Conservation (phyloP, 768 basidiomycete genomes). For the Astraeus odoratus region DNA sequence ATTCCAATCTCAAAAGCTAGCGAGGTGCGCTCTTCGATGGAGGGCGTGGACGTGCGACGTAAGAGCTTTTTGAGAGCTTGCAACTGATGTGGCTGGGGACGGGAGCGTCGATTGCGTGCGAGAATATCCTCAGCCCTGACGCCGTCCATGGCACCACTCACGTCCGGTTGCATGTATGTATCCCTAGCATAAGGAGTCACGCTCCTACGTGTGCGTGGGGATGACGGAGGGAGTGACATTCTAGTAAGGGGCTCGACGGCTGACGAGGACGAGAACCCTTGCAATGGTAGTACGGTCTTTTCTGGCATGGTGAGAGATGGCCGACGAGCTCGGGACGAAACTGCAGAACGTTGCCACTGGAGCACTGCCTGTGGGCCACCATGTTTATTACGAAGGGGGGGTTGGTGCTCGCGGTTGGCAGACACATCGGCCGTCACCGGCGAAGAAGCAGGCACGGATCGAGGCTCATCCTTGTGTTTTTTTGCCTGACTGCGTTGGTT, state of each 20-base stretch:
- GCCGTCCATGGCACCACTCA: conserved; percentile 13
- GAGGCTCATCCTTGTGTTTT: conserved; percentile 54
- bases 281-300: conserved; percentile 10
- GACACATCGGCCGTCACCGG: conserved; percentile 19
- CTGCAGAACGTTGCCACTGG: conserved; percentile 7
- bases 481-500: conserved; percentile 75
- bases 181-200: conserved; percentile 22
- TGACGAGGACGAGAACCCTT: conserved; percentile 10
- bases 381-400: conserved; percentile 1
- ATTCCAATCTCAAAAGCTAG: conserved; percentile 75
- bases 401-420: neutral
- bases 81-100: conserved; percentile 75
- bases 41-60: conserved; percentile 61
- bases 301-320: conserved; percentile 24
- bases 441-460: conserved; percentile 20
- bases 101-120: conserved; percentile 59
- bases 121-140: conserved; percentile 26
- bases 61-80: conserved; percentile 67
- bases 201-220: conserved; percentile 24
- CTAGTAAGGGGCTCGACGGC: conserved; percentile 20
- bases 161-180: conserved; percentile 23
- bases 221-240: conserved; percentile 27
- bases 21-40: conserved; percentile 71
- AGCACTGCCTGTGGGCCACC: conserved; percentile 7
- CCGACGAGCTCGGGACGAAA: conserved; percentile 24